Evolutionary conservation across 1,284 basidiomycete genomes (phyloP).

Genomic region (Athelia sp.): DNA sequence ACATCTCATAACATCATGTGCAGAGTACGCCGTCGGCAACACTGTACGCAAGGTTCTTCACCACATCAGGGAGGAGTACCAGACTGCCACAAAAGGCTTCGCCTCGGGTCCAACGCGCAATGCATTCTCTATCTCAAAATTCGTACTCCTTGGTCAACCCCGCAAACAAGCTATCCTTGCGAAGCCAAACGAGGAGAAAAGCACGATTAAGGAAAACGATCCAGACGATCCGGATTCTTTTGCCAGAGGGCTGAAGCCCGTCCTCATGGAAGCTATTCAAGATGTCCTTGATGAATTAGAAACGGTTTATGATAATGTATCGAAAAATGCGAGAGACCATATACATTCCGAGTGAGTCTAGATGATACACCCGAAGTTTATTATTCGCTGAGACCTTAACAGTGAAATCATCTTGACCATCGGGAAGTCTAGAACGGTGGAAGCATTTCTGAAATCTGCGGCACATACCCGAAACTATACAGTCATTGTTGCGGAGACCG

Average conservation of each 20-base stretch:
- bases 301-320: constrained; percentile 92
- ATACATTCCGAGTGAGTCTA: constrained; percentile 87
- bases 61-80: constrained; percentile 91
- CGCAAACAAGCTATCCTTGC: constrained; percentile 47
- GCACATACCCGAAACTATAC: constrained; percentile 92
- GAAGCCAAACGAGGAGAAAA: constrained; percentile 44
- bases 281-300: constrained; percentile 95
- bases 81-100: constrained; percentile 52
- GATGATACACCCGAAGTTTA: constrained; percentile 1
- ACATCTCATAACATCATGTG: constrained; percentile 2
- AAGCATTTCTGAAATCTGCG: constrained; percentile 88
- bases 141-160: constrained; percentile 72
- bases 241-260: constrained; percentile 65
- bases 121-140: constrained; percentile 70
- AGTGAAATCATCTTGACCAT: constrained; percentile 97
- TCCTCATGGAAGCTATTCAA: constrained; percentile 87
- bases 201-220: constrained; percentile 60
- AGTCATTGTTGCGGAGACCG: constrained; percentile 93
- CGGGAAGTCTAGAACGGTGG: constrained; percentile 93
- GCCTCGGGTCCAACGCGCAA: constrained; percentile 31
- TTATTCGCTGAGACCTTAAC: constrained; percentile 6
- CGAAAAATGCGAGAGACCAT: constrained; percentile 93
- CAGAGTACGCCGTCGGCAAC: constrained; percentile 93
- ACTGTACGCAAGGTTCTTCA: constrained; percentile 89
- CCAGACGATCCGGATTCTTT: constrained; percentile 72